Percentiles rank a stretch among this genome's conserved stretches.
These are phyloP conservation scores for Blastocystis sp. DNA, from an alignment of 352 stramenopile genomes.

Conservation along the genomic window DNA sequence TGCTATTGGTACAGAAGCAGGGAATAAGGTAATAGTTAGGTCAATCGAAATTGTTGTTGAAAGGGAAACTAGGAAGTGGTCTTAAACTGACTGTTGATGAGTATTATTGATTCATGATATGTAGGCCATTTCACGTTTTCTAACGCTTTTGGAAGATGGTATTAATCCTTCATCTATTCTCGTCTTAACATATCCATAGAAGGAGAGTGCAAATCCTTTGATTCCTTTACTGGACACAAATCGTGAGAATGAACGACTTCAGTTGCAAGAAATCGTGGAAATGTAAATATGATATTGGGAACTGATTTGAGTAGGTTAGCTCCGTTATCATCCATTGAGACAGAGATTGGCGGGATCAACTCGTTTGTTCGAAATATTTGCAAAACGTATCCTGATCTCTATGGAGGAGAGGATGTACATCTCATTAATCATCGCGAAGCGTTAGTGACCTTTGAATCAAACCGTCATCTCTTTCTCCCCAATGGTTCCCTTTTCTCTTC, in stretches of 20 bases:
- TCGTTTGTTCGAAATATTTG: not conserved
- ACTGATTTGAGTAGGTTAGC: not conserved
- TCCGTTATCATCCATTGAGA: slow-evolving; percentile 24
- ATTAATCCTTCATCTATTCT: slow-evolving; percentile 43
- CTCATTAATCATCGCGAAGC: slow-evolving; percentile 15
- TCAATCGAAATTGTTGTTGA: slow-evolving; percentile 3
- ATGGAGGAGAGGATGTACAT: not conserved
- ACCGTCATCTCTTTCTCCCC: slow-evolving; percentile 14
- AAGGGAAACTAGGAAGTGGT: slow-evolving; percentile 20
- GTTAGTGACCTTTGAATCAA: slow-evolving; percentile 25
- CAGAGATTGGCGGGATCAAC: not conserved
- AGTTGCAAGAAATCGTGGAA: slow-evolving; percentile 33
- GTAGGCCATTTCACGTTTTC: slow-evolving; percentile 36
- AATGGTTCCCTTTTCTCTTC: not conserved
- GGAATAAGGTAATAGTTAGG: no score
- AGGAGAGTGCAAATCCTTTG: not conserved
- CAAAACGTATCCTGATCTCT: slow-evolving; percentile 8
- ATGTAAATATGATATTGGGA: not conserved
- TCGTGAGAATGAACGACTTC: slow-evolving; percentile 17
- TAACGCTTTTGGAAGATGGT: slow-evolving; percentile 10
- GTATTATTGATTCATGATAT: not conserved
- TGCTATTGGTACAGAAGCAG: no score
- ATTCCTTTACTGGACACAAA: slow-evolving; percentile 26
- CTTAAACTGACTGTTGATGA: not conserved
- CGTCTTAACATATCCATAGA: slow-evolving; percentile 34